Conservation (phyloP, 768 basidiomycete species). For the Xerocomellus amylosporus region DNA sequence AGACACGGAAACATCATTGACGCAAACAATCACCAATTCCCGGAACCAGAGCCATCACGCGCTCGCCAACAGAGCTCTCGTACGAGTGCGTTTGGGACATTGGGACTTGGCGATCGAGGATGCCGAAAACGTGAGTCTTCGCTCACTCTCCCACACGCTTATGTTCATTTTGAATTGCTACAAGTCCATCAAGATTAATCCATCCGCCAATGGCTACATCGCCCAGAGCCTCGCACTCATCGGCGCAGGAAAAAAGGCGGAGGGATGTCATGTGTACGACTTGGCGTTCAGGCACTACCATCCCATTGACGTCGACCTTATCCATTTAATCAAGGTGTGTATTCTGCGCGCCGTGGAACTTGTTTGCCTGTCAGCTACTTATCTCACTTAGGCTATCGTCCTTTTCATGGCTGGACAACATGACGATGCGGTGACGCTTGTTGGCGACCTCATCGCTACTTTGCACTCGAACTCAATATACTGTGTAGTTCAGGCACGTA, state of each 20-base stretch:
- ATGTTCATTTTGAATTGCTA: not conserved
- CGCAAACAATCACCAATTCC: not conserved
- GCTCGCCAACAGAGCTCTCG: not conserved
- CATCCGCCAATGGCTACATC: not conserved
- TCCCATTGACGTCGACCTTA: not conserved
- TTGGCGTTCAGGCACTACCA: not conserved
- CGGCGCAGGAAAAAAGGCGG: not conserved
- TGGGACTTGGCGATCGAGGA: not conserved
- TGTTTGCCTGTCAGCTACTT: not conserved
- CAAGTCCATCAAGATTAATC: not conserved
- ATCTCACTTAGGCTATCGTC: not conserved
- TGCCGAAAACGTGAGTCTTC: not conserved
- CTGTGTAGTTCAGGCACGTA: not conserved
- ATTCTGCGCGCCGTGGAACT: not conserved
- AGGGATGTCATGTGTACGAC: not conserved
- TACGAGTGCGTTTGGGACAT: not conserved
- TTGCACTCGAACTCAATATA: too few species aligned
- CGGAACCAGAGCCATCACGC: too few species aligned
- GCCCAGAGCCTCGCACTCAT: not conserved
- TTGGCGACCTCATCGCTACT: too few species aligned
- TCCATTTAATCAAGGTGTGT: not conserved
- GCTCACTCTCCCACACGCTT: not conserved
- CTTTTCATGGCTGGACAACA: too few species aligned
- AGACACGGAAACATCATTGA: not conserved
- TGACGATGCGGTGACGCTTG: too few species aligned